Evolutionary conservation across 139 green algal species (phyloP).

Genomic region (Penium margaritaceum): DNA sequence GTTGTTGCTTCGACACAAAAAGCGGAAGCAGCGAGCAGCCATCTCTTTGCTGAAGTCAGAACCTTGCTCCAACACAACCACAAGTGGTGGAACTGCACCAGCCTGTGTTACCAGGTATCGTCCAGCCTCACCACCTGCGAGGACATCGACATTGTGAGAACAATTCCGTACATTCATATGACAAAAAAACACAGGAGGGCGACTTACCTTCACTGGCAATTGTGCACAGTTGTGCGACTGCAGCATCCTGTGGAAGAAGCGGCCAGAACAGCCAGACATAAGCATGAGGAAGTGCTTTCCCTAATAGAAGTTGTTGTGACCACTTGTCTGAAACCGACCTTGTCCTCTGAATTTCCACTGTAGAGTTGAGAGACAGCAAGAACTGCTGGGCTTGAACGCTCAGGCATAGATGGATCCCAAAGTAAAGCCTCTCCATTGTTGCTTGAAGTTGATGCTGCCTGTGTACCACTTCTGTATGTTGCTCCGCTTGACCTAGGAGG

Average conservation of each 20-base stretch:
- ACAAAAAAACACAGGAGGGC: not conserved
- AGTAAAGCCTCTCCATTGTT: not conserved
- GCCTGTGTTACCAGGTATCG: conserved; percentile 9
- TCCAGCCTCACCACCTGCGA: conserved; percentile 4
- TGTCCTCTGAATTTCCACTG: conserved; percentile 2
- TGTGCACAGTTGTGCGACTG: not conserved
- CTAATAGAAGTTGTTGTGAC: too few species aligned
- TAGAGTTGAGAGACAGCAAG: conserved; percentile 18
- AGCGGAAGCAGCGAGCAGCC: conserved; percentile 15
- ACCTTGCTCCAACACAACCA: conserved; percentile 6
- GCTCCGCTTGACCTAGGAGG: not conserved
- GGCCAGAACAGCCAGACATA: not conserved
- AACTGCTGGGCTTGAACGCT: conserved; percentile 6
- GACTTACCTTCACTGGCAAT: not conserved
- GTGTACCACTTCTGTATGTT: not conserved
- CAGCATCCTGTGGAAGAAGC: not conserved
- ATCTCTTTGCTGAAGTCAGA: not conserved
- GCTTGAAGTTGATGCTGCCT: not conserved
- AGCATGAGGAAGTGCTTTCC: too few species aligned
- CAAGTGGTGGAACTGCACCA: conserved; percentile 17
- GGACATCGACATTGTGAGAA: conserved; percentile 5
- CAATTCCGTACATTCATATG: not conserved
- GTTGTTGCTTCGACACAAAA: conserved; percentile 27
- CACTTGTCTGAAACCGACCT: not conserved
- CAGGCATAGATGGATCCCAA: conserved; percentile 8